phyloP scores from a whole-genome alignment of 2,329 filamentous ascomycete species.

The Penicillium sp. region DNA sequence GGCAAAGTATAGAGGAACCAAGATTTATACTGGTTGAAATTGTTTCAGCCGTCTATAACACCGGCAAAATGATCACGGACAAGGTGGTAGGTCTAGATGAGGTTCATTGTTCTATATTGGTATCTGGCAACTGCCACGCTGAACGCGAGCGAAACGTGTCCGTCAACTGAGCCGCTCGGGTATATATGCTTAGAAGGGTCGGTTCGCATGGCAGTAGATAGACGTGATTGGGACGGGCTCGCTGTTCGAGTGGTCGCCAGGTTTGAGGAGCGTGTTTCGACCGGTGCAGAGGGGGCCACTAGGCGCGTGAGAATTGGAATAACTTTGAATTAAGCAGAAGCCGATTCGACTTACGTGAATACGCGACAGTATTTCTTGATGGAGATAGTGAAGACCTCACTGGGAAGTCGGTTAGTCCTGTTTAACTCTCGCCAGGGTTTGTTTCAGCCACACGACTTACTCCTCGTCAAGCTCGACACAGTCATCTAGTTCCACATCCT shows the following conservation, averaged over 20 bases:
- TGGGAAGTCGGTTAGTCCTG: slow-evolving; percentile 4
- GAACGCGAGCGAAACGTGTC: not conserved
- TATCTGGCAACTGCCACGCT: no score
- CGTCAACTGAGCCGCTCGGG: not conserved
- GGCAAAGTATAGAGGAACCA: not conserved
- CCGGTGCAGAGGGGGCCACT: slow-evolving; percentile 27
- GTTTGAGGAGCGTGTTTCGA: slow-evolving; percentile 24
- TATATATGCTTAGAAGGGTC: slow-evolving; percentile 8
- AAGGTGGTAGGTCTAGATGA: not conserved
- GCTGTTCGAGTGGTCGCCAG: slow-evolving; percentile 25
- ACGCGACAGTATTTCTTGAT: slow-evolving; percentile 27
- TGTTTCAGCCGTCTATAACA: not conserved
- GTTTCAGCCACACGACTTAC: slow-evolving; percentile 12
- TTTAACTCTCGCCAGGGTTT: not conserved
- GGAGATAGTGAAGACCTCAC: slow-evolving; percentile 25
- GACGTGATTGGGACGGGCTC: slow-evolving; percentile 27
- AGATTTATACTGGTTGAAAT: not conserved
- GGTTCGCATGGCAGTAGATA: slow-evolving; percentile 25
- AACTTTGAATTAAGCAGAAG: not conserved
- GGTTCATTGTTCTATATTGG: not conserved
- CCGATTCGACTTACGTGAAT: slow-evolving; percentile 23
- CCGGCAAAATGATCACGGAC: no score
- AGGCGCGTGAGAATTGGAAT: not conserved
- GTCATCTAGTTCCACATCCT: slow-evolving; percentile 25
- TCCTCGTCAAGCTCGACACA: slow-evolving; percentile 27